phyloP scores from a whole-genome alignment of 2,329 filamentous ascomycete species.

The Trichoderma sp. region DNA sequence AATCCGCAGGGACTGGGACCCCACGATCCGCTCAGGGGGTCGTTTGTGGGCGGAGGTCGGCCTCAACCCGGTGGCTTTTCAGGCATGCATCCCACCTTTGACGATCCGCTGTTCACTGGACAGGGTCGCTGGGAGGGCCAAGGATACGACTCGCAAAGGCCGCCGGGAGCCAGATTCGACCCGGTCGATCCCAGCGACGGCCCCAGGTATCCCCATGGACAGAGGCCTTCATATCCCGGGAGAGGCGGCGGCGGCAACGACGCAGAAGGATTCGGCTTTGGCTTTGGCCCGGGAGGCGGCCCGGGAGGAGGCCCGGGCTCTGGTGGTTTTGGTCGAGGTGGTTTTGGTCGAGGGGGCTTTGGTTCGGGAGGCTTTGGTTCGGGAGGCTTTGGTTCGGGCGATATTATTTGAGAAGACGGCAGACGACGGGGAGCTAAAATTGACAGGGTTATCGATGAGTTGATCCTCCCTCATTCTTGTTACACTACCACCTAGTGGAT shows the following conservation, averaged over 20 bases:
- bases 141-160: constrained; percentile 62
- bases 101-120: constrained; percentile 79
- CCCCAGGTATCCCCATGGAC: constrained; percentile 43
- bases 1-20: constrained; percentile 85
- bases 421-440: neutral
- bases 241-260: constrained; percentile 26
- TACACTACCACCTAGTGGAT: neutral
- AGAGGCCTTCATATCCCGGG: constrained; percentile 30
- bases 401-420: neutral
- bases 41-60: constrained; percentile 60
- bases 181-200: constrained; percentile 68
- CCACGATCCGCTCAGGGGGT: constrained; percentile 71
- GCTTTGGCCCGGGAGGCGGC: neutral
- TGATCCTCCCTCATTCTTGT: neutral
- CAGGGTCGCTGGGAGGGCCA: constrained; percentile 42
- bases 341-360: too few species aligned
- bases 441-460: neutral
- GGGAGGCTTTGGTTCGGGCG: neutral
- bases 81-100: constrained; percentile 95
- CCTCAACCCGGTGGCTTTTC: constrained; percentile 59
- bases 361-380: neutral
- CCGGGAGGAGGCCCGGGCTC: too few species aligned
- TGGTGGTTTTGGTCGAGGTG: neutral
- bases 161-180: constrained; percentile 89
- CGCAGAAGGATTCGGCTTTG: constrained; percentile 39